Percentiles rank a stretch among this genome's conserved stretches.
Evolutionary conservation across 2,329 filamentous ascomycete genomes (phyloP).

Genomic region (Pestalotiopsis sp.): DNA sequence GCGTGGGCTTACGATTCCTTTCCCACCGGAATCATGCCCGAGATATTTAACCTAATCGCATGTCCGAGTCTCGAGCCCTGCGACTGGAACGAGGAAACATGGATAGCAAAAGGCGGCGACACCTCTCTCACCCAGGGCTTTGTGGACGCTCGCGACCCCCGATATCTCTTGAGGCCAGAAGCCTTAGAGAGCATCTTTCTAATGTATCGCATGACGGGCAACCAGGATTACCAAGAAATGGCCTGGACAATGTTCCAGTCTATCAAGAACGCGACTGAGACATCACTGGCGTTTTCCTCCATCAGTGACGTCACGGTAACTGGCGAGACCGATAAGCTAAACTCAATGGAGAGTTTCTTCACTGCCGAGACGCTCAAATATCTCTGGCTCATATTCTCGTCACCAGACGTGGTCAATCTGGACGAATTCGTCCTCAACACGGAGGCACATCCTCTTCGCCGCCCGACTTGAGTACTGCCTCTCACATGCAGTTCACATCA

Average conservation of each 20-base stretch:
- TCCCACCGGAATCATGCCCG: conserved; percentile 61
- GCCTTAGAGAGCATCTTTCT: conserved; percentile 58
- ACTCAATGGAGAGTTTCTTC: conserved; percentile 65
- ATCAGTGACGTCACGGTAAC: conserved; percentile 52
- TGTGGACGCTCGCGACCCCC: conserved; percentile 53
- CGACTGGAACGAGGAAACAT: conserved; percentile 45
- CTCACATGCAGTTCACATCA: neutral
- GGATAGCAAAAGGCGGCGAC: conserved; percentile 22
- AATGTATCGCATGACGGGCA: conserved; percentile 54
- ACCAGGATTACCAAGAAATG: conserved; percentile 48
- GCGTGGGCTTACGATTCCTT: conserved; percentile 60
- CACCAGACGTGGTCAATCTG: conserved; percentile 64
- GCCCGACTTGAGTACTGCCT: conserved; percentile 13
- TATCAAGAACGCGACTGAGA: conserved; percentile 47
- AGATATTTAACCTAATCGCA: conserved; percentile 49
- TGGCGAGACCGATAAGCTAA: conserved; percentile 42
- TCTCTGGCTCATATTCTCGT: conserved; percentile 72
- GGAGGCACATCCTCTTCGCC: conserved; percentile 48
- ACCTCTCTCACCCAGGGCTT: conserved; percentile 57
- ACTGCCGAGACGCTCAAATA: conserved; percentile 76
- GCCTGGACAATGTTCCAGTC: conserved; percentile 57
- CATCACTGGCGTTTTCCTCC: conserved; percentile 49
- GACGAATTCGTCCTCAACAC: conserved; percentile 69
- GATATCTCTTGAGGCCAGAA: conserved; percentile 53
- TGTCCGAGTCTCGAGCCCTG: conserved; percentile 40